Conservation (phyloP, 345 rosid genomes). For the Eucalyptus erythrocorys region DNA sequence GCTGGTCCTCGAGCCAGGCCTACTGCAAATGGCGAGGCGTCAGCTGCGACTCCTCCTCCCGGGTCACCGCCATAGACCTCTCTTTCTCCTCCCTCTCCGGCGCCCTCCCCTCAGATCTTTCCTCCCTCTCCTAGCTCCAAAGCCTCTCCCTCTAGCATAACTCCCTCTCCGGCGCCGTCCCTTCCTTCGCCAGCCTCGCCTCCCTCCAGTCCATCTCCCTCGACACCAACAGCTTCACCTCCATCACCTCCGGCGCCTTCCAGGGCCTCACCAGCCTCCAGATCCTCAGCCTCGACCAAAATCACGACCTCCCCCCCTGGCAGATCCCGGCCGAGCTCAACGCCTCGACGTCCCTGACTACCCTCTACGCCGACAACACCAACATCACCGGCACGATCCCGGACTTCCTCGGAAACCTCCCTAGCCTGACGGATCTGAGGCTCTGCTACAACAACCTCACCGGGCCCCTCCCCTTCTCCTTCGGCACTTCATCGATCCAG, state of each 20-base stretch:
- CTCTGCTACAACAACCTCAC: slow-evolving; percentile 63
- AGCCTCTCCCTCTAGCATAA: slow-evolving; percentile 34
- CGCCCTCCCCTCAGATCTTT: slow-evolving; percentile 28
- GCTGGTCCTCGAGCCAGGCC: slow-evolving; percentile 33
- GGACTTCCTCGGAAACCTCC: slow-evolving; percentile 33
- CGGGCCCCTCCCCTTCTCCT: slow-evolving; percentile 49
- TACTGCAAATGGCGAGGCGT: slow-evolving; percentile 59
- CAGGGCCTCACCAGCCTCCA: slow-evolving; percentile 43
- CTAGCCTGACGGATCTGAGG: slow-evolving; percentile 29
- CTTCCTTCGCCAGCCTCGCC: slow-evolving; percentile 42
- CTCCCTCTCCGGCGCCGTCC: slow-evolving; percentile 40
- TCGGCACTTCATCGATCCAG: slow-evolving; percentile 32
- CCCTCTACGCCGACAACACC: slow-evolving; percentile 26
- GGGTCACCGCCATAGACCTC: slow-evolving; percentile 38
- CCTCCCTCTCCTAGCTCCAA: slow-evolving; percentile 40
- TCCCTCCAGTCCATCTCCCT: slow-evolving; percentile 28
- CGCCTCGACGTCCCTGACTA: slow-evolving; percentile 20
- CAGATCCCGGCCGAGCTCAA: slow-evolving; percentile 39
- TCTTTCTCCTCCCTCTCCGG: slow-evolving; percentile 27
- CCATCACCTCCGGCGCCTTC: slow-evolving; percentile 42
- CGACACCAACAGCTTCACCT: slow-evolving; percentile 39
- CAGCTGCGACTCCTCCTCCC: slow-evolving; percentile 18
- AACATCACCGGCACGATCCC: slow-evolving; percentile 44
- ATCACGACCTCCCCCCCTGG: slow-evolving; percentile 29
- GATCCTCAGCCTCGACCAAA: slow-evolving; percentile 24